Evolutionary conservation across 2,329 filamentous ascomycete species (phyloP).

Genomic region (Fusarium sp.): DNA sequence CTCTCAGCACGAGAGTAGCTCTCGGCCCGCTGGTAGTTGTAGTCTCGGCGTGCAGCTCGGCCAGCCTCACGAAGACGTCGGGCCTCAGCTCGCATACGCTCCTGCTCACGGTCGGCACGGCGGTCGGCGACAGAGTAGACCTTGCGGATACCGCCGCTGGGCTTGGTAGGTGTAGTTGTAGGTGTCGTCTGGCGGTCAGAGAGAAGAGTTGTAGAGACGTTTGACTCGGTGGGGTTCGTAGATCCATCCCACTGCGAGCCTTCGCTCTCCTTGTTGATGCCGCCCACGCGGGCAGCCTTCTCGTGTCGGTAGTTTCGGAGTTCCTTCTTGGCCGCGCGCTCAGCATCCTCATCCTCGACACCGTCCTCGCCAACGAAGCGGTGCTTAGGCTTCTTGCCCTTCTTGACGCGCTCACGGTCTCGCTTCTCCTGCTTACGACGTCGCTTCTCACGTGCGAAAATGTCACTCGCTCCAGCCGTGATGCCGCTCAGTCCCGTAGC

Average conservation of each 20-base stretch:
- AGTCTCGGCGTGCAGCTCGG: constrained; percentile 59
- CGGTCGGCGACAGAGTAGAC: constrained; percentile 70
- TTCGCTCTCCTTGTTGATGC: constrained; percentile 85
- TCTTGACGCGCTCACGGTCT: constrained; percentile 51
- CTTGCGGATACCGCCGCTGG: constrained; percentile 64
- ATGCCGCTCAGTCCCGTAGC: constrained; percentile 62
- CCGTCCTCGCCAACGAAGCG: constrained; percentile 67
- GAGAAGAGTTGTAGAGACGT: constrained; percentile 71
- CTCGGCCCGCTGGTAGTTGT: constrained; percentile 60
- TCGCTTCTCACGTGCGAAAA: constrained; percentile 65
- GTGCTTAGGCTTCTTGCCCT: constrained; percentile 56
- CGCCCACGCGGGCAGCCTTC: constrained; percentile 86
- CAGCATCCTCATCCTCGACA: constrained; percentile 71
- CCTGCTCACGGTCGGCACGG: constrained; percentile 61
- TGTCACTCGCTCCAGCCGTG: constrained; percentile 67
- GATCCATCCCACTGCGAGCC: constrained; percentile 82
- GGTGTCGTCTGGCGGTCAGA: constrained; percentile 67
- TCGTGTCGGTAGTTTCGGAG: constrained; percentile 88
- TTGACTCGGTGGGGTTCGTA: constrained; percentile 73
- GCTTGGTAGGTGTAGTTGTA: constrained; percentile 59
- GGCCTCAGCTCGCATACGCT: constrained; percentile 67
- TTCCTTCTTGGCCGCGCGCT: constrained; percentile 72
- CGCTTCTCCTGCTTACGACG: constrained; percentile 64
- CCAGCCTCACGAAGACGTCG: constrained; percentile 65
- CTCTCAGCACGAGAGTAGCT: constrained; percentile 37